Base-by-base conservation (phyloP, 345 rosid genomes). In the Noccaea bulbosa region DNA sequence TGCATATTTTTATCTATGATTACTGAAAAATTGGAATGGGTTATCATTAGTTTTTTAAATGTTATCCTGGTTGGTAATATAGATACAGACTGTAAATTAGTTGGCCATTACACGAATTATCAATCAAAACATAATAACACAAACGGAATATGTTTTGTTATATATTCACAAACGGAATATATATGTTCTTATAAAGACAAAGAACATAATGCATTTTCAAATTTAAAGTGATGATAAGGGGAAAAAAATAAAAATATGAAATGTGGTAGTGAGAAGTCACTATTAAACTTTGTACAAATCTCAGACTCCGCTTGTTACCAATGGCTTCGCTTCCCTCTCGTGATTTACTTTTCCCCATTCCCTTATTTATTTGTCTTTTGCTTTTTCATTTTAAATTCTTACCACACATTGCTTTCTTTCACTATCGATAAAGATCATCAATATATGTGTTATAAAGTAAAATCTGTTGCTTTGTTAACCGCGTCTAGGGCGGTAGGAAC, bases 261-360 rank as follows among this genome's bases (percentile, higher is more conserved):
- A 67, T 52, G 69, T 60, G 12, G 56, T 44, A 69, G 46, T 69
- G 79, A 75, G 65, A 69, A 55, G 79, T 75, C 79, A 68, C 79
- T 75, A 62, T 75, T 75, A 75, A 62, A 69, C 75, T 75, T 75
- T 69, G 74, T 75, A 75, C 75, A 69, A 69, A 69, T 62, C 66
- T 63, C 65, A 75, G 79, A 62, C 58, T 35, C 74, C 35, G 74
- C 70, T 62, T 46, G 70, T 75, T 69, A 75, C 75, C 79, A 75
- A 69, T 69, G 75, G 47, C 66, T 57, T 40, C 32, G 10, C 53
- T 54, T 45, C 70, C 70, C 70, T 55, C 79, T 69, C 79, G 71
- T 75, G 79, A 75, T 75, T 75, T 69, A 75, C 79, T 69, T 75
- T 70, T 69, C 4, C 67, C 73, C 73, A 67, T 68, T 68, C 62